A percentile compares a stretch with the other conserved stretches of the same genome.
Evolutionary conservation across 2,329 filamentous ascomycete genomes (phyloP).

Genomic region (Alternaria novae-zelandiae): DNA sequence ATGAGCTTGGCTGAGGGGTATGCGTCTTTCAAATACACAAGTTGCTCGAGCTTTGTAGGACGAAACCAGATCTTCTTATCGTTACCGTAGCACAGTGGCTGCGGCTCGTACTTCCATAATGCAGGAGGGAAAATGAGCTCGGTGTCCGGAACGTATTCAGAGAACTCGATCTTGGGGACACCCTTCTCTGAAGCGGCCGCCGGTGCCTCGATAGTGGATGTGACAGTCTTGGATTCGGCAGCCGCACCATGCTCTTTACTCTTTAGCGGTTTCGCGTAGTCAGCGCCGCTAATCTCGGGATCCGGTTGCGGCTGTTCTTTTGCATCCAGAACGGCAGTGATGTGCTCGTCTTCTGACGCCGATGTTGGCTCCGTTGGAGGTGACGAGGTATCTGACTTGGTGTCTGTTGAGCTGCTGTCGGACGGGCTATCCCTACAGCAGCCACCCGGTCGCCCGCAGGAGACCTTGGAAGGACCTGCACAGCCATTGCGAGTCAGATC

Average conservation of each 20-base stretch:
- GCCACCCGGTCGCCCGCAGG: constrained; percentile 47
- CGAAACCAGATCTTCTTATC: constrained; percentile 93
- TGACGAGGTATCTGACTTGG: constrained; percentile 36
- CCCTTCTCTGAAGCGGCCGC: constrained; percentile 60
- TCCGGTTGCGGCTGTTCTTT: constrained; percentile 30
- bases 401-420: constrained; percentile 36
- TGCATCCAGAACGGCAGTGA: constrained; percentile 31
- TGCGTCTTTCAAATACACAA: constrained; percentile 84
- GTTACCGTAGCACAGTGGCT: constrained; percentile 85
- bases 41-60: constrained; percentile 81
- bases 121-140: constrained; percentile 91
- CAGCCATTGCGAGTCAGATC: constrained; percentile 31
- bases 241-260: constrained; percentile 36
- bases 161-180: constrained; percentile 72
- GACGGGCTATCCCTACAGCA: constrained; percentile 46
- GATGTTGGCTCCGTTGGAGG: constrained; percentile 37
- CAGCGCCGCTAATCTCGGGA: constrained; percentile 33
- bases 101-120: constrained; percentile 79
- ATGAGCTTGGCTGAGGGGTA: constrained; percentile 93
- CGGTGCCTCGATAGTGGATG: constrained; percentile 39
- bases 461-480: constrained; percentile 34
- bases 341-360: constrained; percentile 35
- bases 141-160: constrained; percentile 86
- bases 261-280: constrained; percentile 45
- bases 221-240: constrained; percentile 59